phyloP scores from a whole-genome alignment of 306 rosid genomes.

The Prosopis cineraria region DNA sequence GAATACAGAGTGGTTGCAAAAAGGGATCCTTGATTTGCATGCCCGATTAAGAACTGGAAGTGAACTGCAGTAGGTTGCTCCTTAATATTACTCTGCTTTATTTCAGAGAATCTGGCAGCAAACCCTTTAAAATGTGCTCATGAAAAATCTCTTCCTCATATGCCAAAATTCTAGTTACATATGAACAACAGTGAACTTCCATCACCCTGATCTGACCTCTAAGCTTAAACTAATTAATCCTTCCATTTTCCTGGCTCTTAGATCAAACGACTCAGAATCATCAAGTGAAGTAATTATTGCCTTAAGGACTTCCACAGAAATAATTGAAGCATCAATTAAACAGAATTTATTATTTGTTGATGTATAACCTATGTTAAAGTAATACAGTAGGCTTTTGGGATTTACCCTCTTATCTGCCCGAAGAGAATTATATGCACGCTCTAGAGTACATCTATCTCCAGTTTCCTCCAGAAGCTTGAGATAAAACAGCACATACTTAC shows the following conservation, averaged over 20 bases:
- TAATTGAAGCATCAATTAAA: slow-evolving; percentile 31
- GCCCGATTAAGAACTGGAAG: background rate
- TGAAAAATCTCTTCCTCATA: slow-evolving; percentile 21
- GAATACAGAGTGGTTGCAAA: background rate
- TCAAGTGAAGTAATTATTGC: slow-evolving; percentile 10
- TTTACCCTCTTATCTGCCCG: slow-evolving; percentile 95
- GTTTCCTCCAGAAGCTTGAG: slow-evolving; percentile 93
- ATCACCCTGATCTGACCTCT: background rate
- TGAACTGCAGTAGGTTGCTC: background rate
- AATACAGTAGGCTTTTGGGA: slow-evolving; percentile 33
- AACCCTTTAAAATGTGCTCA: slow-evolving; percentile 21
- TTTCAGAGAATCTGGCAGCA: slow-evolving; percentile 18
- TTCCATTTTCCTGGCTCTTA: slow-evolving; percentile 2
- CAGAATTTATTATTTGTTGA: background rate
- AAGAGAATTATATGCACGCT: slow-evolving; percentile 87
- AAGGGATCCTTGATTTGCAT: background rate
- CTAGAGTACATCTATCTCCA: slow-evolving; percentile 89
- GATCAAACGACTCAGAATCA: slow-evolving; percentile 27
- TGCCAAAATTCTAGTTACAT: slow-evolving; percentile 25
- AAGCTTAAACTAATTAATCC: slow-evolving; percentile 18
- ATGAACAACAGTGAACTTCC: slow-evolving; percentile 2
- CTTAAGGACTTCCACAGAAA: slow-evolving; percentile 8
- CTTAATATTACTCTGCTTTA: background rate
- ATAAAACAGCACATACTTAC: slow-evolving; percentile 86
- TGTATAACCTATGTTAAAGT: slow-evolving; percentile 16